Conservation (phyloP, 1,139 yeast species). For the Kurtzmaniella quercitrusa region DNA sequence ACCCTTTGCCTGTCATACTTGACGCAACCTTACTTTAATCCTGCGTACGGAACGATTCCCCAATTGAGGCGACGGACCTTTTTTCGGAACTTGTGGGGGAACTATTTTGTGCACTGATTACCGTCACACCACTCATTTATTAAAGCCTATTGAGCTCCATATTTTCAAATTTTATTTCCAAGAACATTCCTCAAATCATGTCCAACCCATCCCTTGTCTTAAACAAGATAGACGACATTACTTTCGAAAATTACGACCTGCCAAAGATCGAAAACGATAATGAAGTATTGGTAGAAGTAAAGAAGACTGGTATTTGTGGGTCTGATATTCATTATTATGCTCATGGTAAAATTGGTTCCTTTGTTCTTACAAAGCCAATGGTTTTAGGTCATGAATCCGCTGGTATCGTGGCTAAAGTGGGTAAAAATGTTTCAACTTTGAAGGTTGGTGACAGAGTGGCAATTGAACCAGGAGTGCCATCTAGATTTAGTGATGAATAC, state of each 20-base stretch:
- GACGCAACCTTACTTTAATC: background rate
- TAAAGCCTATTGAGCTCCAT: background rate
- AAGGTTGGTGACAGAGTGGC: constrained; percentile 81
- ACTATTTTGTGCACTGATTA: background rate
- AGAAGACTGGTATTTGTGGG: constrained; percentile 83
- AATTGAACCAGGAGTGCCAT: constrained; percentile 70
- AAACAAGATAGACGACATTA: constrained; percentile 58
- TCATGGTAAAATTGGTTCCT: constrained; percentile 75
- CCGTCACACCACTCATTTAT: background rate
- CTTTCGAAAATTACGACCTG: constrained; percentile 60
- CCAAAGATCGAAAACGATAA: constrained; percentile 61
- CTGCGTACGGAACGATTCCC: background rate
- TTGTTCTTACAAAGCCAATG: constrained; percentile 60
- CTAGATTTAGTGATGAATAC: constrained; percentile 70
- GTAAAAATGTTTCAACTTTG: constrained; percentile 53
- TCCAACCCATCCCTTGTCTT: constrained; percentile 69
- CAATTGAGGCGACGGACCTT: background rate
- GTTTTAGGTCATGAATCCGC: constrained; percentile 77
- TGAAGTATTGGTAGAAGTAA: constrained; percentile 71
- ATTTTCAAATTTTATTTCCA: background rate
- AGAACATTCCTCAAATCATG: constrained; percentile 2
- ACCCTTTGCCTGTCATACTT: no score
- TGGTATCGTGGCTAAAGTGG: constrained; percentile 67
- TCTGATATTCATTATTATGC: constrained; percentile 82
- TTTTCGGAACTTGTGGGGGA: background rate